Evolutionary conservation across 2,329 filamentous ascomycete species (phyloP).

Genomic region (Dothideomycetes sp.): DNA sequence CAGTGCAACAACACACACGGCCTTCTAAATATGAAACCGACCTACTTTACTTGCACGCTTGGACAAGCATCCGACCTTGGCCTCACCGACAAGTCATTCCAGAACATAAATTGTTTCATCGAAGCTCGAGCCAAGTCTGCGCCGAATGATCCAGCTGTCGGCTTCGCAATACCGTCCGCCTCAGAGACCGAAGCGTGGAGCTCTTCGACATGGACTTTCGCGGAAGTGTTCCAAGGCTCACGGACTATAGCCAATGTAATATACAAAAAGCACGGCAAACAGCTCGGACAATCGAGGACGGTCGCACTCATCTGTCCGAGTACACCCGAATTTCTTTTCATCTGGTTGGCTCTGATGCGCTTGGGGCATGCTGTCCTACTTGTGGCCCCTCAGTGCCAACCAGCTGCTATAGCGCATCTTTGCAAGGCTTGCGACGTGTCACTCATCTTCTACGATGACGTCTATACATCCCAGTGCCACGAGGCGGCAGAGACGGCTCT

Average conservation of each 20-base stretch:
- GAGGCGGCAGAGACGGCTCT: slow-evolving; percentile 14
- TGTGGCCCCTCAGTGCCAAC: slow-evolving; percentile 40
- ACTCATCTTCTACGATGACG: slow-evolving; percentile 36
- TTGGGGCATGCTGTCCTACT: slow-evolving; percentile 45
- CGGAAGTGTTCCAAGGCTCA: slow-evolving; percentile 22
- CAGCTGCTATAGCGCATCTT: slow-evolving; percentile 41
- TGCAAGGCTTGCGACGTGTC: slow-evolving; percentile 35
- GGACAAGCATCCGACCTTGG: slow-evolving; percentile 39
- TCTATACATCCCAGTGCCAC: slow-evolving; percentile 23
- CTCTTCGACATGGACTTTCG: slow-evolving; percentile 21
- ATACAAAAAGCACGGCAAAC: slow-evolving; percentile 10
- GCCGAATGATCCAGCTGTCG: slow-evolving; percentile 36
- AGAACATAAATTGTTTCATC: slow-evolving; percentile 40
- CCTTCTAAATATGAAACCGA: slow-evolving; percentile 19
- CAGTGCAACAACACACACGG: no score
- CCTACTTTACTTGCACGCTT: slow-evolving; percentile 52
- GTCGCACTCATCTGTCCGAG: slow-evolving; percentile 47
- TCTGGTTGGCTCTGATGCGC: slow-evolving; percentile 49
- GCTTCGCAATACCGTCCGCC: slow-evolving; percentile 31
- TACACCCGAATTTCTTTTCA: slow-evolving; percentile 45
- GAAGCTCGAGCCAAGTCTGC: slow-evolving; percentile 32
- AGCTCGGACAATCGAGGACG: slow-evolving; percentile 16
- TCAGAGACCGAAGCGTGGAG: slow-evolving; percentile 14
- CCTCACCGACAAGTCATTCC: slow-evolving; percentile 22
- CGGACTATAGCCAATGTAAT: slow-evolving; percentile 24